A percentile compares a stretch with the other conserved stretches of the same genome.
Conservation (phyloP, 768 basidiomycete species). For the Leccinum disarticulatum region DNA sequence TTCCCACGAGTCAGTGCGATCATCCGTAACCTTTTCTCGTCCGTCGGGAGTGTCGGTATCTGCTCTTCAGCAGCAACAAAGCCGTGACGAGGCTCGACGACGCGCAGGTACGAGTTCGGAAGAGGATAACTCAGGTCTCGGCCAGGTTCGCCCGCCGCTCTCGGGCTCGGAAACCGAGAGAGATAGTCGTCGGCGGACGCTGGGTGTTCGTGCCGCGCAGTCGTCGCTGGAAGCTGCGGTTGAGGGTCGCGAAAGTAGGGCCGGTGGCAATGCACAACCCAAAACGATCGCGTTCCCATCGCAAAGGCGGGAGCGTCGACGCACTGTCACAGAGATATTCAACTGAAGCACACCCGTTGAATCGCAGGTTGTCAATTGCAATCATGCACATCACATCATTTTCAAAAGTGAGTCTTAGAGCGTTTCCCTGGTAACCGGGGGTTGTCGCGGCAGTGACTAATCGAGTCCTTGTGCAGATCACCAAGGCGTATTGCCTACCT, state of each 20-base stretch:
- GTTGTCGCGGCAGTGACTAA: not conserved
- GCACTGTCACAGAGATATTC: conserved; percentile 54
- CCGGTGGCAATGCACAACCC: conserved; percentile 36
- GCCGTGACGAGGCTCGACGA: conserved; percentile 36
- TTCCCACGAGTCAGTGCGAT: conserved; percentile 45
- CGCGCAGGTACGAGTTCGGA: conserved; percentile 32
- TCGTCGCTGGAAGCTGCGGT: conserved; percentile 43
- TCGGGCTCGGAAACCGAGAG: conserved; percentile 55
- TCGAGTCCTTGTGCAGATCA: not conserved
- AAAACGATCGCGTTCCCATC: conserved; percentile 36
- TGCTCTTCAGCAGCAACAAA: conserved; percentile 55
- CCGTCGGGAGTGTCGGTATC: conserved; percentile 55
- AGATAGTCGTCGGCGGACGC: conserved; percentile 40
- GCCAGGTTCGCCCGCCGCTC: conserved; percentile 30
- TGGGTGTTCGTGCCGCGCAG: conserved; percentile 41
- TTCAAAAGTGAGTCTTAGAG: conserved; percentile 18
- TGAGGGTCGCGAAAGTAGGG: conserved; percentile 27
- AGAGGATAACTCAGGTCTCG: conserved; percentile 23
- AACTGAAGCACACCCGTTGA: conserved; percentile 14
- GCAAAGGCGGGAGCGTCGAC: conserved; percentile 42
- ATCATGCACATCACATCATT: conserved; percentile 1
- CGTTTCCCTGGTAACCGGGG: not conserved
- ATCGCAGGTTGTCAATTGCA: conserved; percentile 12
- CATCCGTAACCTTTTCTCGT: conserved; percentile 63
- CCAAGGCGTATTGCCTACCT: conserved; percentile 19